Base-by-base conservation (phyloP, 768 basidiomycete species). In the Rhodosporidiobolus sp. region DNA sequence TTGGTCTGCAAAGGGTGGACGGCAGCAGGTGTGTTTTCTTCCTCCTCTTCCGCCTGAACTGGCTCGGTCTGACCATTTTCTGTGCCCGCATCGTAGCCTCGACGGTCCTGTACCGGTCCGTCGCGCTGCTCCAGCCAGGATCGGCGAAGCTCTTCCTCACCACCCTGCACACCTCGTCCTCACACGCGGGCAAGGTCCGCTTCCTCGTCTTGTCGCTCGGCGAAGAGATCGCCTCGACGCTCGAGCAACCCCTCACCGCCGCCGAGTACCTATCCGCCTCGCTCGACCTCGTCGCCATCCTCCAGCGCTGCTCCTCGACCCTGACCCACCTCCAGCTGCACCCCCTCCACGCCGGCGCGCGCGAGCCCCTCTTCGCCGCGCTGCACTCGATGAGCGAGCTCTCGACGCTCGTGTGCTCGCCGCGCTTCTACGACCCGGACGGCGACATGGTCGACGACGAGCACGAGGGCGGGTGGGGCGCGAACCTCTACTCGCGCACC, bases 241-340 rank as follows among this genome's bases (percentile, higher is more conserved):
- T n/a, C 38, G 38, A 26, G 17, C 52, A 28, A n/a, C 11, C 12
- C 59, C 35, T 7, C 28, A 38, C 34, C 34, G 6, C 53, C 17
- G 28, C 1, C 38, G n/a, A 45, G 58, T 46, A 30, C 26, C 17
- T 43, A 43, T 1, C 8, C 28, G 43, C 24, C 22, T 68, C 67
- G 53, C n/a, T 62, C 53, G 67, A 52, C 26, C 52, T 68, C 35
- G 32, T 62, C 52, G 14, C 26, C 8, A n/a, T 49, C 30, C 30
- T 68, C 24, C 9, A 46, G n/a, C 43, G 9, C 59, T 28, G 35
- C 30, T 28, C 43, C 28, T 28, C 35, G 9, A 55, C 43, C 45
- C 38, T 56, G 45, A 22, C 54, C 4, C 61, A 63, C 46, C 61
- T 63, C 17, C 67, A 63, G n/a, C 30, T 69, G 28, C 50, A 61